Base-by-base conservation (phyloP, 2,329 filamentous ascomycete species). In the Phoma herbarum region DNA sequence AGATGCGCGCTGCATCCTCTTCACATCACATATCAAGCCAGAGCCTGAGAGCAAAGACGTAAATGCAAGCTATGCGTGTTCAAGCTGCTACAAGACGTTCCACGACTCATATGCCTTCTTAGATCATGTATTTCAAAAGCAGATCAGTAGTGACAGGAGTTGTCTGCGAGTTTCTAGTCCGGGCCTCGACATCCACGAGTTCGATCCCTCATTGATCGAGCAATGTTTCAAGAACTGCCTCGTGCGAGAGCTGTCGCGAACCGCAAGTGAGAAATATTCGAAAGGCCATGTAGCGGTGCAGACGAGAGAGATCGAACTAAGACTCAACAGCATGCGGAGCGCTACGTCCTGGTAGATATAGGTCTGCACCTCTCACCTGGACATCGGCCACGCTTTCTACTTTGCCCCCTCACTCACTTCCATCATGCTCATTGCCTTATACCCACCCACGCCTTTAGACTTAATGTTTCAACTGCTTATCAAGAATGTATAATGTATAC, bases 101-200 rank as follows among this genome's bases (percentile, higher is more conserved):
- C 63, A 70, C 23, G 72, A 75, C 29, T 74, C 72, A 11, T 76
- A 75, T 55, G 72, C 69, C 16, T 76, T 75, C 57, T 65, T 76
- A 2, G 74, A 76, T 25, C 74, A 76, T 39, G 57, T 70, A 3
- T 75, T 74, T 49, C 74, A 75, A 55, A 74, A 71, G 51, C 69
- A 75, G 35, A 71, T 71, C 35, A 70, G 72, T 5, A 74, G 70
- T 43, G 72, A 74, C 9, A 49, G 64, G 9, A 75, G 71, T 45
- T 76, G 74, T 49, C 54, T 71, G 44, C 63, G 64, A 25, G 48
- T 66, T 28, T 67, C 65, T 52, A 71, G 61, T 44, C 62, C 61
- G 4, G 44, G 47, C 1, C 64, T 62, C 42, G 59, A 64, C 10
- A 25, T 71, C 18, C 61, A 67, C 12, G 62, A 69, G 23, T 42